Conservation (phyloP, 2,329 filamentous ascomycete species). For the Nannizzia gypsea region DNA sequence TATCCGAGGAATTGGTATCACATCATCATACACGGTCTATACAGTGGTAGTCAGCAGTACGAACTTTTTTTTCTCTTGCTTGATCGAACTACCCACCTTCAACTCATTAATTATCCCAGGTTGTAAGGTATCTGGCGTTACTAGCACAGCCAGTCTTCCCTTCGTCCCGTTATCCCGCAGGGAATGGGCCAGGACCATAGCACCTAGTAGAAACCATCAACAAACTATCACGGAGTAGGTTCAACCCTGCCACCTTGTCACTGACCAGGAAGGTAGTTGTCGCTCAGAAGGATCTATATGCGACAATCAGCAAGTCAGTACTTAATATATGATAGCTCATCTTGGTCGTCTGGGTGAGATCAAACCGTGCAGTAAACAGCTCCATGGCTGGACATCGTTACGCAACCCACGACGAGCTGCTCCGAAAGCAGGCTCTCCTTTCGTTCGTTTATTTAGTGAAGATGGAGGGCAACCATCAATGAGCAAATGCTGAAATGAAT, state of each 20-base stretch:
- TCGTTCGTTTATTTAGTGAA: not conserved
- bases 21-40: slow-evolving; percentile 72
- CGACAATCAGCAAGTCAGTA: slow-evolving; percentile 4
- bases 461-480: not conserved
- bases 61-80: not conserved
- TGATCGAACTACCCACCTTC: slow-evolving; percentile 42
- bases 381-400: slow-evolving; percentile 22
- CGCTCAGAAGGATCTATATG: slow-evolving; percentile 75
- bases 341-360: slow-evolving; percentile 6
- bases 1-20: slow-evolving; percentile 73
- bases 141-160: slow-evolving; percentile 73
- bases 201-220: slow-evolving; percentile 45
- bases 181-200: slow-evolving; percentile 86
- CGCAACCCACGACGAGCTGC: not conserved
- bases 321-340: not conserved
- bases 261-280: slow-evolving; percentile 83
- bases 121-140: slow-evolving; percentile 70
- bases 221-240: not conserved
- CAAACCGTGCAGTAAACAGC: slow-evolving; percentile 57
- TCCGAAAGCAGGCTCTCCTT: not conserved
- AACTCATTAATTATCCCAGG: slow-evolving; percentile 65
- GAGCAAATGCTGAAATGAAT: not conserved
- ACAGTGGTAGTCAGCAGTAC: not conserved
- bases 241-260: slow-evolving; percentile 12
- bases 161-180: slow-evolving; percentile 77